Percentiles rank a stretch among this genome's conserved stretches.
These are phyloP conservation scores for Ascochyta koolunga DNA, from an alignment of 2,329 filamentous ascomycete genomes.

Conservation along the genomic window DNA sequence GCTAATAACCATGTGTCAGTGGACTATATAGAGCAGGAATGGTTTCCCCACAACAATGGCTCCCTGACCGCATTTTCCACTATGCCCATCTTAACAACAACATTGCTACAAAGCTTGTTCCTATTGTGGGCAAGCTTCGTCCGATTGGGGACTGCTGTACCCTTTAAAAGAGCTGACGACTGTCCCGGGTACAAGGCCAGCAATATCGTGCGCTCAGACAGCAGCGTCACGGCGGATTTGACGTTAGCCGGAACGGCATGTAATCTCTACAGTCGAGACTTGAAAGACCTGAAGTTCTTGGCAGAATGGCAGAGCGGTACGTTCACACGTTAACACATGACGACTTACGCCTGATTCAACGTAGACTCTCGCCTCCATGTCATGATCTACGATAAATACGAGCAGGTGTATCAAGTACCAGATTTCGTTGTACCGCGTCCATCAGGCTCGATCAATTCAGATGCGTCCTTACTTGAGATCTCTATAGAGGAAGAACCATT, in stretches of 20 bases:
- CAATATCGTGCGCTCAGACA: conserved; percentile 59
- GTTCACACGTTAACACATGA: not conserved
- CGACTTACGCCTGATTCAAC: not conserved
- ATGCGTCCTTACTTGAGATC: conserved; percentile 58
- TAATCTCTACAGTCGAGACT: conserved; percentile 63
- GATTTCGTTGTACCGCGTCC: conserved; percentile 72
- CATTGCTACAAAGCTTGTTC: conserved; percentile 30
- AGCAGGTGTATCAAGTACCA: conserved; percentile 76
- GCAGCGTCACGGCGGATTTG: conserved; percentile 70
- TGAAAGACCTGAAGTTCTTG: conserved; percentile 60
- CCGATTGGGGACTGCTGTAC: conserved; percentile 28
- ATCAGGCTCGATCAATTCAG: conserved; percentile 32
- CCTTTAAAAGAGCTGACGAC: conserved; percentile 28
- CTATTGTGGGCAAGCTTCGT: conserved; percentile 30
- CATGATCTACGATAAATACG: conserved; percentile 70
- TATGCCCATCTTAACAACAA: conserved; percentile 31
- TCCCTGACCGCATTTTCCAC: conserved; percentile 22
- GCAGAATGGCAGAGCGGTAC: conserved; percentile 67
- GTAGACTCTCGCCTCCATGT: conserved; percentile 71
- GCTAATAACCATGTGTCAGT: conserved; percentile 35
- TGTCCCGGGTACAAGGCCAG: conserved; percentile 73
- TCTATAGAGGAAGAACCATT: conserved; percentile 64
- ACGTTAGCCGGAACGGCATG: conserved; percentile 70
- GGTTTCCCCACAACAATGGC: conserved; percentile 30
- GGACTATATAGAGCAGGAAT: conserved; percentile 42